Conservation (phyloP, 139 green algal genomes). For the Asterochloris sp. region DNA sequence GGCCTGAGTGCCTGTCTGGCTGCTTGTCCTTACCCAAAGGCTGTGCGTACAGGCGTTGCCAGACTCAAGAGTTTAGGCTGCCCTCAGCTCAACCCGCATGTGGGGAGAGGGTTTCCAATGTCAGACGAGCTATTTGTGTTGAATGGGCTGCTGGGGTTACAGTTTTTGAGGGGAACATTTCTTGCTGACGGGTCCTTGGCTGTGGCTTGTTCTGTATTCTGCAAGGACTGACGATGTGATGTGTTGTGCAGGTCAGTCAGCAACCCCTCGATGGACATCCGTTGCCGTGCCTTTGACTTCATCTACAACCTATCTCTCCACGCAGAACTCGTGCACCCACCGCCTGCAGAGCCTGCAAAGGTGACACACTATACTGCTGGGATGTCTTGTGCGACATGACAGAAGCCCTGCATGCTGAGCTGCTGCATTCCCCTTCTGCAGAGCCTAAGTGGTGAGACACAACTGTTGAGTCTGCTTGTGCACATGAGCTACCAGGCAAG, state of each 20-base stretch:
- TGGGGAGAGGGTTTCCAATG: neutral
- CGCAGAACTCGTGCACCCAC: conserved; percentile 38
- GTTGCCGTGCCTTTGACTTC: conserved; percentile 63
- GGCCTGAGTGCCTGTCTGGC: no score
- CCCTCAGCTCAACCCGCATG: neutral
- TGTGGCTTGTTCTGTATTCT: no score
- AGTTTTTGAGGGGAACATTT: no score
- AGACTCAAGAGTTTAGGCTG: no score
- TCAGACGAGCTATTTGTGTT: neutral
- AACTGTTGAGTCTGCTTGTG: no score
- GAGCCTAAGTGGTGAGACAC: no score
- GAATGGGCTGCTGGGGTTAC: no score
- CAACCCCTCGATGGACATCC: conserved; percentile 15
- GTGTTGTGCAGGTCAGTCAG: conserved; percentile 9
- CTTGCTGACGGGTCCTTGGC: no score
- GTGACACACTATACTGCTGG: neutral
- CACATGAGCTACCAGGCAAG: no score
- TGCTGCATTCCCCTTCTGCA: neutral
- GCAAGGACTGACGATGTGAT: neutral
- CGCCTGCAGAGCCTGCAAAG: neutral
- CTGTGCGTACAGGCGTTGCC: no score
- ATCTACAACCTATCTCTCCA: conserved; percentile 70
- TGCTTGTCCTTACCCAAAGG: no score
- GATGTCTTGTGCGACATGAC: neutral
- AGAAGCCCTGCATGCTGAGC: neutral